phyloP scores from a whole-genome alignment of 2,329 filamentous ascomycete genomes.

The Cercospora brassicicola region DNA sequence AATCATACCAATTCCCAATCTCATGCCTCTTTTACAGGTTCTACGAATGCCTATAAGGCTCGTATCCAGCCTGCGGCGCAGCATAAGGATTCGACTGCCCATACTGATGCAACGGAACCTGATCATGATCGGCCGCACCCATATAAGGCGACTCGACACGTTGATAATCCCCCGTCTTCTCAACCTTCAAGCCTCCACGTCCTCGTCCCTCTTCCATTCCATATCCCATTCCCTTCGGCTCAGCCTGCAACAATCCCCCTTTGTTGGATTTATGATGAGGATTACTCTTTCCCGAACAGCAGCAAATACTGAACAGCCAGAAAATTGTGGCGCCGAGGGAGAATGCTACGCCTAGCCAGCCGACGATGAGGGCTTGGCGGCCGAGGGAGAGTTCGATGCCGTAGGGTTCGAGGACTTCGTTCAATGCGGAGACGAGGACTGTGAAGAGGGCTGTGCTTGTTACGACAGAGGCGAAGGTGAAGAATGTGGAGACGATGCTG shows the following conservation, averaged over 20 bases:
- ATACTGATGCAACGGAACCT: slow-evolving; percentile 33
- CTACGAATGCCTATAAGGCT: slow-evolving; percentile 43
- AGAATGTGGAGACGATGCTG: slow-evolving; percentile 58
- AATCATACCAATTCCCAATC: neutral
- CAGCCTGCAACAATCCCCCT: slow-evolving; percentile 38
- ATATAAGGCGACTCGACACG: slow-evolving; percentile 50
- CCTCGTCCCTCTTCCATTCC: slow-evolving; percentile 16
- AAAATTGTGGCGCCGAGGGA: slow-evolving; percentile 75
- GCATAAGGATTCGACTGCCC: slow-evolving; percentile 27
- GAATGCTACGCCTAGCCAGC: slow-evolving; percentile 80
- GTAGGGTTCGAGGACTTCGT: slow-evolving; percentile 67
- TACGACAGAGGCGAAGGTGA: slow-evolving; percentile 65
- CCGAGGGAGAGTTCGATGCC: slow-evolving; percentile 68
- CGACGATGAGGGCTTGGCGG: slow-evolving; percentile 65
- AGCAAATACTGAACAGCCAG: slow-evolving; percentile 91
- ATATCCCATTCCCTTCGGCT: slow-evolving; percentile 34
- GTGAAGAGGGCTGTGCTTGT: slow-evolving; percentile 74
- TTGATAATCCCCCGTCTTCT: slow-evolving; percentile 64
- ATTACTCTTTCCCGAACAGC: slow-evolving; percentile 70
- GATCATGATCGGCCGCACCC: slow-evolving; percentile 34
- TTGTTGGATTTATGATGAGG: slow-evolving; percentile 48
- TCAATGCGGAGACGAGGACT: slow-evolving; percentile 67
- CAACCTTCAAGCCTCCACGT: slow-evolving; percentile 48
- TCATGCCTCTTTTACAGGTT: neutral
- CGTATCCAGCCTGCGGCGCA: slow-evolving; percentile 48